phyloP scores from a whole-genome alignment of 1,284 basidiomycete genomes.

The Cryptococcus sp. region DNA sequence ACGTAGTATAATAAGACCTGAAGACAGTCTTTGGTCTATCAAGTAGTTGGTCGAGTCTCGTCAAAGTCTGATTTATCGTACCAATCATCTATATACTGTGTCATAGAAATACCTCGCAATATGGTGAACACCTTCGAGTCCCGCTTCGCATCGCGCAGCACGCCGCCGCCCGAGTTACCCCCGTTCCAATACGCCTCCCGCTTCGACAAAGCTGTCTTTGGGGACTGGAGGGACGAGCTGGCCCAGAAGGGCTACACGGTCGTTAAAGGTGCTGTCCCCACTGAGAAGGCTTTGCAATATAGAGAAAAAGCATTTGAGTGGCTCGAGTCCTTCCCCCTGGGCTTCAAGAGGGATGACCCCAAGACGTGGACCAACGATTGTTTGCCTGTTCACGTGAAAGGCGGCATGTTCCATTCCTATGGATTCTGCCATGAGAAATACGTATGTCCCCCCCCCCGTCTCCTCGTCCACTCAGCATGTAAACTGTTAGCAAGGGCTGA shows the following conservation, averaged over 20 bases:
- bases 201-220: conserved; percentile 21
- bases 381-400: conserved; percentile 31
- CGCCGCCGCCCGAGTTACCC: conserved; percentile 16
- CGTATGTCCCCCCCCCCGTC: no score
- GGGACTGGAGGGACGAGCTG: conserved; percentile 42
- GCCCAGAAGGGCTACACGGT: conserved; percentile 36
- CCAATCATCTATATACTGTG: no score
- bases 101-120: background rate
- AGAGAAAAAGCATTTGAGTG: conserved; percentile 31
- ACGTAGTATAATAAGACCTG: no score
- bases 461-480: background rate
- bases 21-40: no score
- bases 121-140: conserved; percentile 8
- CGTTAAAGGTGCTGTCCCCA: conserved; percentile 37
- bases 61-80: no score
- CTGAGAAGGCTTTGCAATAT: conserved; percentile 31
- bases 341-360: conserved; percentile 38
- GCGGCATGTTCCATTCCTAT: conserved; percentile 27
- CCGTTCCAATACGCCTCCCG: conserved; percentile 23
- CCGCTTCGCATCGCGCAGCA: conserved; percentile 6
- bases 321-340: conserved; percentile 38
- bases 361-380: conserved; percentile 31
- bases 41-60: no score
- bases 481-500: conserved; percentile 1
- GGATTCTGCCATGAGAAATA: conserved; percentile 11